These are phyloP conservation scores for Sporothrix dimorphospora DNA, from an alignment of 2,329 filamentous ascomycete genomes.

Conservation along the genomic window DNA sequence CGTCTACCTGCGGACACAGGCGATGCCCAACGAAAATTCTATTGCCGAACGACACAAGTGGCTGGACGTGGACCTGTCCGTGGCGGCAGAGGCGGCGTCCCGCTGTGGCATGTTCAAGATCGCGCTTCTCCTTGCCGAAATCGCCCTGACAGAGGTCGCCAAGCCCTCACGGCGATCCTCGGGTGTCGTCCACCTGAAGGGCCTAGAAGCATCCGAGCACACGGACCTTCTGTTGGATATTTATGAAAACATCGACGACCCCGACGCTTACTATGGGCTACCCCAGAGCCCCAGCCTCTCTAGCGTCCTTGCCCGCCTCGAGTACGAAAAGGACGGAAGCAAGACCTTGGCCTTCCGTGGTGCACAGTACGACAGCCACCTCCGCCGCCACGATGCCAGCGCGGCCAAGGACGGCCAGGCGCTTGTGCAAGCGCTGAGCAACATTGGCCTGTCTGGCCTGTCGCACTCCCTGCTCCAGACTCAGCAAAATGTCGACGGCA, in stretches of 20 bases:
- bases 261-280: conserved; percentile 93
- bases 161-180: conserved; percentile 70
- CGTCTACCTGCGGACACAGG: conserved; percentile 85
- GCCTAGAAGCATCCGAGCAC: conserved; percentile 52
- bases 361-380: conserved; percentile 84
- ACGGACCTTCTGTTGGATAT: conserved; percentile 75
- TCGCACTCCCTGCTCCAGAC: conserved; percentile 77
- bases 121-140: conserved; percentile 80
- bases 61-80: conserved; percentile 79
- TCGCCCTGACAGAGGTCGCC: conserved; percentile 60
- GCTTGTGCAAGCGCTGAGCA: conserved; percentile 75
- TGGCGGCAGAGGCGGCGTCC: conserved; percentile 71
- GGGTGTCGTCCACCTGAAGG: conserved; percentile 46
- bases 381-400: conserved; percentile 62
- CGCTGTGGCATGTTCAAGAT: conserved; percentile 85
- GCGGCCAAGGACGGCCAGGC: conserved; percentile 66
- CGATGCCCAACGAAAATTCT: conserved; percentile 72
- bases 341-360: conserved; percentile 90
- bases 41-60: conserved; percentile 78
- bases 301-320: conserved; percentile 78
- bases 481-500: conserved; percentile 63
- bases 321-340: conserved; percentile 85
- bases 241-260: conserved; percentile 92
- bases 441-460: conserved; percentile 81
- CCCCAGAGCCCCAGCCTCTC: conserved; percentile 75